Percentiles rank a stretch among this genome's conserved stretches.
Evolutionary conservation across 106 monocot genomes (phyloP).

Genomic region (Narthecium ossifragum): DNA sequence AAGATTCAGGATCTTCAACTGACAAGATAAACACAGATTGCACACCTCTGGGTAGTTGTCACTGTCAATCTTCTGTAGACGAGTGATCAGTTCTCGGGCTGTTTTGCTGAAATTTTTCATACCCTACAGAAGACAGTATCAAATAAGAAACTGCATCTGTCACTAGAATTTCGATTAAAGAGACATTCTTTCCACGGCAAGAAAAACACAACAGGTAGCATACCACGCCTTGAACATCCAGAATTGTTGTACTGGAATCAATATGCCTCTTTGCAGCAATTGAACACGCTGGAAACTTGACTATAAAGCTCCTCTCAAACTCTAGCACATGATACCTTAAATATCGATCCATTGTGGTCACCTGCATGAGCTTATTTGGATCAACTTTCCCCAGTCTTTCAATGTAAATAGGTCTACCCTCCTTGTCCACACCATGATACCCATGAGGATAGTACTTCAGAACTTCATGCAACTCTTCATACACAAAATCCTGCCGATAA

Average conservation of each 20-base stretch:
- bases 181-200: neutral
- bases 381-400: constrained; percentile 65
- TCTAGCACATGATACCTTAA: constrained; percentile 58
- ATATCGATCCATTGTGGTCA: constrained; percentile 61
- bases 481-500: constrained; percentile 52
- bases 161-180: neutral
- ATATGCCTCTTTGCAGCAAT: constrained; percentile 78
- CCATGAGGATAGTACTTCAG: constrained; percentile 65
- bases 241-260: constrained; percentile 78
- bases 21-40: neutral
- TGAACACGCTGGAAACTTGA: constrained; percentile 77
- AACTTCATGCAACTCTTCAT: constrained; percentile 40
- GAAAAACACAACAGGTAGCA: constrained; percentile 3
- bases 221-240: constrained; percentile 80
- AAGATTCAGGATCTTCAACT: too few species aligned
- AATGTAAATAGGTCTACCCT: constrained; percentile 68
- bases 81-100: constrained; percentile 48
- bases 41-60: constrained; percentile 68
- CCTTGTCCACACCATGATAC: constrained; percentile 72
- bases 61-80: constrained; percentile 58
- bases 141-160: neutral
- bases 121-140: constrained; percentile 23
- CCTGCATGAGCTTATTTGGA: constrained; percentile 64
- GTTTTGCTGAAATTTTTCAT: constrained; percentile 55
- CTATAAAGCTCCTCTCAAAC: constrained; percentile 52